Evolutionary conservation across 495 filamentous ascomycete species (phyloP), one percentile per base, ranked within the genome.

Genomic region (Oleoguttula mirabilis): DNA sequence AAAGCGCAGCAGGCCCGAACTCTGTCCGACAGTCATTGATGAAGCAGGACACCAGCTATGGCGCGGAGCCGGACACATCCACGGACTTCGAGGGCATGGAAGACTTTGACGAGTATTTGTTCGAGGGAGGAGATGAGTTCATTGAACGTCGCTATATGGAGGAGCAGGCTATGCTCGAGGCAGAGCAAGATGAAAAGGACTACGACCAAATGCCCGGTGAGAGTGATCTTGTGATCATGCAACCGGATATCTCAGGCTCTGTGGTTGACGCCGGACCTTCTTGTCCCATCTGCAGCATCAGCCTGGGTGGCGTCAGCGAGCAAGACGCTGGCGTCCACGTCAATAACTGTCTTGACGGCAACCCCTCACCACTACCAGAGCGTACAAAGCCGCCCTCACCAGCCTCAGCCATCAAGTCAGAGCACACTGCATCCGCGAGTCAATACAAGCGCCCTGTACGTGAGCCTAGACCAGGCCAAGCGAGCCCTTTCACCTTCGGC

Each of bases 311-410:
- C 2, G 55, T 82, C 27, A 71, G 57, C 23, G 69, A 82, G 34
- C 45, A 64, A 66, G 75, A 70, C 23, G 63, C 66, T 15, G 70
- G 72, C 7, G 48, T 69, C 5, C 90, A 99, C 58, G 90, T 96
- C 43, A 99, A 99, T 57, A 72, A 76, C 27, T 99, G 90, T 63
- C 65, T 99, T 10, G 90, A 99, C 62, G 85, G 84, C 0, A 80
- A 79, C 39, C 68, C 77, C 11, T 62, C 68, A 34, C 69, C 72
- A 6, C 45, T 77, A 16, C 65, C 71, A 23, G 35, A 41, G 14
- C 27, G 15, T 10, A 38, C 35, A 17, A 15, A 19, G 10, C 28
- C 27, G 34, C 8, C 40, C 11, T 22, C n/a, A 5, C 10, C 40
- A 16, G 10, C 27, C 25, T 12, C 33, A 40, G 12, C 20, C 2